Base-by-base conservation (phyloP, 2,329 filamentous ascomycete genomes). In the Ascomycota sp. region DNA sequence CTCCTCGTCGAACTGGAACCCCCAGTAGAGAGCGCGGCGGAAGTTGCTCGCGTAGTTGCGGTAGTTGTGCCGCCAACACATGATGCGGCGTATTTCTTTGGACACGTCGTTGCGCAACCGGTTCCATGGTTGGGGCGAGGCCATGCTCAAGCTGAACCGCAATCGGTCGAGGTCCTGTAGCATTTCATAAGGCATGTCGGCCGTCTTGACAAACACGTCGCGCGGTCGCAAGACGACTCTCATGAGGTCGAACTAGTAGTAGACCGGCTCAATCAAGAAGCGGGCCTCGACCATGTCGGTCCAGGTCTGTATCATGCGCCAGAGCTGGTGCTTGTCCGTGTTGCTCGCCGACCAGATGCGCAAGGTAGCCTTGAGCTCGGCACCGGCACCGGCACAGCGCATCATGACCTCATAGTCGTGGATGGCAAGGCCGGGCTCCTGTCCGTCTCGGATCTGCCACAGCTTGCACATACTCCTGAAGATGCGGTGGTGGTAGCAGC, bases 281-380 rank as follows among this genome's bases (percentile, higher is more conserved):
- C 59, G 53, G 4, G 59, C 54, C 34, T 54, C 56, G 36, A 63
- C 38, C 36, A 57, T 65, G 35, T 66, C 64, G 25, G 40, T 36
- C 44, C 57, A 62, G 3, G 48, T 44, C 13, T 40, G 37, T 3
- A 46, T 41, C 2, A 45, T 47, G 19, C 54, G 47, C 34, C 43
- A 45, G 1, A 37, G 27, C 32, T 41, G 43, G 29, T 53, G 19
- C 4, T 41, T 39, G 11, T 36, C 31, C 10, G 30, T 12, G 7
- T 39, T 33, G 36, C 57, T 49, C 29, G 48, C 31, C 2, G 41
- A 27, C 51, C 52, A 61, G 25, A 61, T 38, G 15, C 31, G 32
- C 30, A 50, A 51, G 6, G 46, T 51, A 7, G 45, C 43, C 1
- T 32, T 23, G 0, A 47, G 37, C 30, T 63, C 53, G 3, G 50